These are phyloP conservation scores for Aspergillus candidus DNA, from an alignment of 2,329 filamentous ascomycete genomes.

Conservation along the genomic window DNA sequence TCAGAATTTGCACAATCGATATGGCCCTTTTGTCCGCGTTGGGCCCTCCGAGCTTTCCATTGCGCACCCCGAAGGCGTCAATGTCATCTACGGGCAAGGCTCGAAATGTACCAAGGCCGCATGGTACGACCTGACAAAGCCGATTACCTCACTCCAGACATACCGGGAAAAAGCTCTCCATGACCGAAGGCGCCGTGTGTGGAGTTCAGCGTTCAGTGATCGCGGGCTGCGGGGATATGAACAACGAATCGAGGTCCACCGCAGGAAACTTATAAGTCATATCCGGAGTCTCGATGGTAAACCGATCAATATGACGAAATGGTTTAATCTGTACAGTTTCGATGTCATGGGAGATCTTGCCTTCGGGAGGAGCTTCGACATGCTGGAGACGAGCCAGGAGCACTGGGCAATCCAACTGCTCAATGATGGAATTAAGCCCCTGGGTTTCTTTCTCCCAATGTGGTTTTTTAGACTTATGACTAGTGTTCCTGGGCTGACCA, in stretches of 20 bases:
- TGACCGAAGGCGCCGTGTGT: conserved; percentile 36
- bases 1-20: conserved; percentile 25
- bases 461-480: background rate
- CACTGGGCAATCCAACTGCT: conserved; percentile 1
- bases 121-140: conserved; percentile 37
- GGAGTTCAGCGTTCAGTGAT: conserved; percentile 39
- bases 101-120: conserved; percentile 37
- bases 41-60: conserved; percentile 34
- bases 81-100: conserved; percentile 34
- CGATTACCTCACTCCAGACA: conserved; percentile 35
- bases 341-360: conserved; percentile 14
- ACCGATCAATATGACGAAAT: conserved; percentile 33
- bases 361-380: conserved; percentile 6
- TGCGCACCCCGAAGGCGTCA: conserved; percentile 30
- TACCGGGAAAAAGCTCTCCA: conserved; percentile 33
- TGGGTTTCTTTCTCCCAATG: background rate
- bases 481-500: background rate
- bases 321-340: conserved; percentile 23
- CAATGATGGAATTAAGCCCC: background rate
- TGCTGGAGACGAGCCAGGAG: background rate
- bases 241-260: conserved; percentile 30
- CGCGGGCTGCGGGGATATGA: conserved; percentile 40
- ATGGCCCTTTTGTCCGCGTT: conserved; percentile 33
- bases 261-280: conserved; percentile 28
- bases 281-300: conserved; percentile 23